Conservation (phyloP, 768 basidiomycete species). For the Tricholoma hemisulphureum region DNA sequence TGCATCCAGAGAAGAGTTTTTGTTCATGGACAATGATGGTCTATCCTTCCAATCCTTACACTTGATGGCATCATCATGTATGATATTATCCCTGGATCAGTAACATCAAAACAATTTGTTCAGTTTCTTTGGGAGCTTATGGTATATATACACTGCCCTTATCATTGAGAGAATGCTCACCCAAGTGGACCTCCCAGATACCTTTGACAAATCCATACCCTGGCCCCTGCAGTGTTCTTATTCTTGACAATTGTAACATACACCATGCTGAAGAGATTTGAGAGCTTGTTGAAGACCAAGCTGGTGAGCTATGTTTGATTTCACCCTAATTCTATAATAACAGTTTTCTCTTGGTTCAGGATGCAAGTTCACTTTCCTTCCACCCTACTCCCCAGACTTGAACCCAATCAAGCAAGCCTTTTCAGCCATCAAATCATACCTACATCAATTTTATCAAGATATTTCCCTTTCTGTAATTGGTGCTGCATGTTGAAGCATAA, state of each 20-base stretch:
- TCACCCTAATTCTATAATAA: too few species aligned
- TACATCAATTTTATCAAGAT: not conserved
- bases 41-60: not conserved
- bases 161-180: too few species aligned
- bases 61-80: constrained; percentile 6
- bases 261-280: too few species aligned
- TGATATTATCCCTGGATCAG: constrained; percentile 2
- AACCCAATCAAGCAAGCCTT: not conserved
- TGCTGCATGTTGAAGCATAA: not conserved
- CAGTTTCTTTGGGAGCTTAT: not conserved
- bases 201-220: not conserved
- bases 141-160: not conserved
- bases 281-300: not conserved
- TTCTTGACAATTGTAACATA: too few species aligned
- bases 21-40: not conserved
- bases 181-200: not conserved
- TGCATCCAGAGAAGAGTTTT: not conserved
- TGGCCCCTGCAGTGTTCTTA: not conserved
- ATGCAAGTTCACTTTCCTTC: not conserved
- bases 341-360: too few species aligned
- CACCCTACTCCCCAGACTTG: not conserved
- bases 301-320: not conserved
- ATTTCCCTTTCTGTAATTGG: not conserved
- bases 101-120: not conserved
- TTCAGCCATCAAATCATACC: too few species aligned